Evolutionary conservation across 208 protist genomes (phyloP).

Genomic region (Leishmania lainsoni): DNA sequence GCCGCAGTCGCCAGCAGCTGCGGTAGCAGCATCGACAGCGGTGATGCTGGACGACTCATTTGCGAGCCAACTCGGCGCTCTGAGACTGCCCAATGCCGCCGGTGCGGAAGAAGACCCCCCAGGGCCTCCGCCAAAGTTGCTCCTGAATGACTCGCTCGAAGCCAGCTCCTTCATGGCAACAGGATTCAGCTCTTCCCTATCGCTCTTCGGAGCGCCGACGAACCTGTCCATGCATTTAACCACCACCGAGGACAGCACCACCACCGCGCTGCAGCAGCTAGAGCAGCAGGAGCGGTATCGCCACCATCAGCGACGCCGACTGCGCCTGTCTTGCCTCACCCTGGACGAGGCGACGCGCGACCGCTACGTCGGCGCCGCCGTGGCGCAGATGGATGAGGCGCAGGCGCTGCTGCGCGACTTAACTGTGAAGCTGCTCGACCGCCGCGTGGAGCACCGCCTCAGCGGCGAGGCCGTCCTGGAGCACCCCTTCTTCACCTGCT

Average conservation of each 20-base stretch:
- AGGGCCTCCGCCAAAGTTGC: constrained; percentile 1
- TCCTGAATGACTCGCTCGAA: constrained; percentile 21
- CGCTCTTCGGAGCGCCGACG: constrained; percentile 22
- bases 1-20: not conserved
- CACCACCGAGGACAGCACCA: constrained; percentile 24
- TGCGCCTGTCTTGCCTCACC: constrained; percentile 34
- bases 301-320: constrained; percentile 19
- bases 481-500: constrained; percentile 87
- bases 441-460: constrained; percentile 58
- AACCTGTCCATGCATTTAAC: constrained; percentile 31
- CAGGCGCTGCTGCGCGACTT: constrained; percentile 63
- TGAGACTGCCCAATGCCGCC: not conserved
- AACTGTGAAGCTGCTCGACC: constrained; percentile 62
- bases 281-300: constrained; percentile 20
- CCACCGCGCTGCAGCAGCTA: constrained; percentile 28
- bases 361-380: constrained; percentile 39
- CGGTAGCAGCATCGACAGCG: constrained; percentile 1
- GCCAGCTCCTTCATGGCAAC: constrained; percentile 27
- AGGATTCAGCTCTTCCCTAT: constrained; percentile 19
- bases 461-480: constrained; percentile 71
- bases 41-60: constrained; percentile 31
- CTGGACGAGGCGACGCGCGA: constrained; percentile 37
- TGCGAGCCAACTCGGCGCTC: not conserved
- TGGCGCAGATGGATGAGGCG: constrained; percentile 63
- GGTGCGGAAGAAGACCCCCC: not conserved